These are phyloP conservation scores for Cenococcum geophilum DNA, from an alignment of 495 filamentous ascomycete genomes.

Conservation along the genomic window DNA sequence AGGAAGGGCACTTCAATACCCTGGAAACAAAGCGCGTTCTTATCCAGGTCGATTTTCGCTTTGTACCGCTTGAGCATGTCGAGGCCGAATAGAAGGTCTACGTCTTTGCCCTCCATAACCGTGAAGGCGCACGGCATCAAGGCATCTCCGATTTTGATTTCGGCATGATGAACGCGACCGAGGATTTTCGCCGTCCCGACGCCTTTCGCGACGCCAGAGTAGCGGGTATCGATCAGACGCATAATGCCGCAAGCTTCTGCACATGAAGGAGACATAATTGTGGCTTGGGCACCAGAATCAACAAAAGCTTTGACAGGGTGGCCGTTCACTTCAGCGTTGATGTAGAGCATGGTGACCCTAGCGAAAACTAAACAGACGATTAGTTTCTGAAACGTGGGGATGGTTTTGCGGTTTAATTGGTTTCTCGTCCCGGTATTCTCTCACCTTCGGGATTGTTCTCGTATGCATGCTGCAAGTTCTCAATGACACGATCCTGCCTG, in stretches of 20 bases:
- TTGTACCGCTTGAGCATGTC: constrained; percentile 96
- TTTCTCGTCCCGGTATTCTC: constrained; percentile 19
- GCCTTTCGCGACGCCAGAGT: constrained; percentile 82
- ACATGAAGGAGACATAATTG: constrained; percentile 94
- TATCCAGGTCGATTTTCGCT: constrained; percentile 80
- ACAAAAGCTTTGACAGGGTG: constrained; percentile 92
- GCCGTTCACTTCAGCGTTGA: constrained; percentile 91
- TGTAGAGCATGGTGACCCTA: constrained; percentile 89
- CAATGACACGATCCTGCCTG: constrained; percentile 82
- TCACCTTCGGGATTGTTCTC: constrained; percentile 94
- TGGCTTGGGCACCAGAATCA: constrained; percentile 95
- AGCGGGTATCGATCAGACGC: constrained; percentile 90
- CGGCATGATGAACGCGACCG: constrained; percentile 87
- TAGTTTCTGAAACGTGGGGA: not conserved
- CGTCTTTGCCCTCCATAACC: constrained; percentile 99
- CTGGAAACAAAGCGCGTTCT: constrained; percentile 72
- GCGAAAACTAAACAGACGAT: constrained; percentile 65
- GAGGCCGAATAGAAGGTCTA: constrained; percentile 88
- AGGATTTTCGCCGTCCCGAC: constrained; percentile 93
- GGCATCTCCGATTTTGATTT: constrained; percentile 83
- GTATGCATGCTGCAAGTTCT: constrained; percentile 91
- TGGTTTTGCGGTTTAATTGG: not conserved
- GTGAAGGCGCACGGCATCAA: constrained; percentile 93
- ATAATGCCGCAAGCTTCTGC: constrained; percentile 91
- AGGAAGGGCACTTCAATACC: constrained; percentile 83